Percentiles rank a stretch among this genome's conserved stretches.
These are phyloP conservation scores for Aspergillus novofumigatus DNA, from an alignment of 2,329 filamentous ascomycete species.

Conservation along the genomic window DNA sequence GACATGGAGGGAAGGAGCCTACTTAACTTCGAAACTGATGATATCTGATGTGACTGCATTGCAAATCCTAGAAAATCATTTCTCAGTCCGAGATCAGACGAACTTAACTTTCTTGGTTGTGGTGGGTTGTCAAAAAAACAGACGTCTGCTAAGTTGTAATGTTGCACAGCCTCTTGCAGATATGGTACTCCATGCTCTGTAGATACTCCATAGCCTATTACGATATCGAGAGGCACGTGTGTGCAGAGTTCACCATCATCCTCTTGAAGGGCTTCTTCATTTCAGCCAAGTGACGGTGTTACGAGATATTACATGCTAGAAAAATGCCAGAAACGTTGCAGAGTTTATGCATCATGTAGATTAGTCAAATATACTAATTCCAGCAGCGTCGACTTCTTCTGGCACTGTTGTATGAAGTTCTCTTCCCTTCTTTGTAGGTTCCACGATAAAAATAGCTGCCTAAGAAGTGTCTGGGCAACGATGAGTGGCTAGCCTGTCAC, in stretches of 20 bases:
- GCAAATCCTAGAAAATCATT: background rate
- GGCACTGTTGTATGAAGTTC: background rate
- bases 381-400: background rate
- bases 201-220: background rate
- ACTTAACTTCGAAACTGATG: background rate
- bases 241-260: background rate
- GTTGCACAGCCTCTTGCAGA: background rate
- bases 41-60: no score
- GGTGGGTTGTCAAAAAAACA: no score
- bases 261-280: no score
- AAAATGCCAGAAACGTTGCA: no score
- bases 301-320: no score
- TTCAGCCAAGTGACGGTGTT: background rate
- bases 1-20: background rate
- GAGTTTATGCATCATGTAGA: constrained; percentile 22
- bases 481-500: constrained; percentile 17
- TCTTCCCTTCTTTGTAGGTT: background rate
- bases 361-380: background rate
- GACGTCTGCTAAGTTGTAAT: background rate
- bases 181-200: background rate
- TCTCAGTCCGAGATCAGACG: background rate
- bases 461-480: constrained; percentile 8
- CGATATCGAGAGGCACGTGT: background rate
- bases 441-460: constrained; percentile 15
- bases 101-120: background rate